Evolutionary conservation across 2,329 filamentous ascomycete genomes (phyloP), one percentile per base, ranked within the genome.

Genomic region (Pyrenophora tritici-repentis): DNA sequence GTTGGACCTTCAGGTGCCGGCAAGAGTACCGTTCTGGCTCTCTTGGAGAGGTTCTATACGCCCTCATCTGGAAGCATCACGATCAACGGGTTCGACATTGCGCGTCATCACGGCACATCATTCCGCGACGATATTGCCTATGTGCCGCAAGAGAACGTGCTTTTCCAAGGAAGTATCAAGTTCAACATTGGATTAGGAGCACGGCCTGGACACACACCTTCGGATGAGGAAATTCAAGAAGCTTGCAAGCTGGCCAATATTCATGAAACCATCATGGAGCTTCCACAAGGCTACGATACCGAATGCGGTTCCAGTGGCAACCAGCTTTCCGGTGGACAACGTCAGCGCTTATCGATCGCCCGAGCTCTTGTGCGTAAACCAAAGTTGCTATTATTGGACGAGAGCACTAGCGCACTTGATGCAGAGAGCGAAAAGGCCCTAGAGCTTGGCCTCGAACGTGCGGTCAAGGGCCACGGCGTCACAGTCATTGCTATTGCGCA

Each of bases 211-310:
- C 75, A 80, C 34, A 78, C 81, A 29, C 81, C 82, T 1, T 81
- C 79, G 1, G 75, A 84, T 37, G 81, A 76, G 7, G 86, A 89
- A 39, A 85, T 90, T 38, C 79, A 86, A 56, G 81, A 83, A 45
- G 87, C 87, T 0, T 89, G 86, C 65, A 80, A 80, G 49, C 73
- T 87, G 13, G 86, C 86, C 31, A 87, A 88, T 64, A 88, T 90
- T 55, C 86, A 90, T 71, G 84, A 89, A 20, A 84, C 82, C 18
- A 87, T 90, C 59, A 73, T 77, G 49, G 73, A 78, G 1, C 73
- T 90, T 13, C 86, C 86, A 0, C 74, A 86, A 12, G 85, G 86
- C 0, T 90, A 90, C 64, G 73, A 86, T 10, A 89, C 86, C 0
- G 68, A 70, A n/a, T 74, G 71, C 50, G 75, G 75, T 9, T 64